Conservation (phyloP, 192 early-diverging fungal species). For the Backusella tarrabulga region DNA sequence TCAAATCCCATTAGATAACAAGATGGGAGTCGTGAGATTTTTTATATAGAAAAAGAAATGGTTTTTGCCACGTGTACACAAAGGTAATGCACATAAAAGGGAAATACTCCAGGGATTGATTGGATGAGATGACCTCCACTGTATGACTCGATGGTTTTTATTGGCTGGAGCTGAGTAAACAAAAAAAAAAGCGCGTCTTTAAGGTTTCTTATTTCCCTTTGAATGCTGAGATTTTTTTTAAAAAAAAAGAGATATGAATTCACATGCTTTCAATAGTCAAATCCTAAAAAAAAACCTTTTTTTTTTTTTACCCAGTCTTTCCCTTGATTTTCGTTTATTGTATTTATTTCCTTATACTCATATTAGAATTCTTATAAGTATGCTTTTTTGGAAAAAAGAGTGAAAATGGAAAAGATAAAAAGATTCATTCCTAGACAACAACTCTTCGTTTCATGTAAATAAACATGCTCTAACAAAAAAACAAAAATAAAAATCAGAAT, state of each 20-base stretch:
- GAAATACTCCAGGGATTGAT: background rate
- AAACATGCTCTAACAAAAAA: background rate
- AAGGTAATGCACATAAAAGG: background rate
- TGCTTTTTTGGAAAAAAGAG: background rate
- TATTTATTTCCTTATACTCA: background rate
- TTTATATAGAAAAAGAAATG: background rate
- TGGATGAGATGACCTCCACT: background rate
- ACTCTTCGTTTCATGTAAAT: background rate
- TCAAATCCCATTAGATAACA: too few species aligned
- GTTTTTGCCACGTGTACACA: background rate
- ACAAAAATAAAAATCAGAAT: background rate
- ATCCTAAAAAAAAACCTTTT: background rate
- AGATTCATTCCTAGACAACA: background rate
- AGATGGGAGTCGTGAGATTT: background rate
- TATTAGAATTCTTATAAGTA: background rate
- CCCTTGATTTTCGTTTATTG: background rate
- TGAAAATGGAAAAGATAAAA: background rate
- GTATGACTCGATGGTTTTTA: background rate
- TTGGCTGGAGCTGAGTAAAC: background rate
- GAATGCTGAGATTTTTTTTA: background rate
- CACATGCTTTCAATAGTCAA: slow-evolving; percentile 1
- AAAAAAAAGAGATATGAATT: background rate
- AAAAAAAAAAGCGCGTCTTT: background rate
- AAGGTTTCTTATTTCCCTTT: background rate
- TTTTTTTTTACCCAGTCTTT: background rate